These are phyloP conservation scores for Boletus tomentosulus DNA, from an alignment of 768 basidiomycete genomes.

Conservation along the genomic window DNA sequence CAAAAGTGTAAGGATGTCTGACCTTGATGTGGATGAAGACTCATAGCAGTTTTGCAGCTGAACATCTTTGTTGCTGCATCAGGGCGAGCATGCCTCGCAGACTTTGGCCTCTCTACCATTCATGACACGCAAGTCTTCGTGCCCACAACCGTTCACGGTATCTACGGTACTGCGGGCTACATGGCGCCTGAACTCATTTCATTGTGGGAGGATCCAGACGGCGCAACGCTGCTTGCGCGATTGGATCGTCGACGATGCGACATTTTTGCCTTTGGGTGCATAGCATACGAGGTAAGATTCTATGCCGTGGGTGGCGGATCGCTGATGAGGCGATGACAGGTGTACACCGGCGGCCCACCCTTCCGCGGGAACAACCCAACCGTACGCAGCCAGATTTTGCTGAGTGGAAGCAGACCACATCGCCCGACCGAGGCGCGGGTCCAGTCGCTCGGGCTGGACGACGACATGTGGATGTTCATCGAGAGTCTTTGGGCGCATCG, in stretches of 20 bases:
- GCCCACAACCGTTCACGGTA: slow-evolving; percentile 10
- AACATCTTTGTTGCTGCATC: slow-evolving; percentile 29
- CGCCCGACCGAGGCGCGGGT: slow-evolving; percentile 14
- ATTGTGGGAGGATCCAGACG: slow-evolving; percentile 4
- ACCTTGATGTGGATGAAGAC: not conserved
- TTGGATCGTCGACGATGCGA: slow-evolving; percentile 30
- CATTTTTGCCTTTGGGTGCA: slow-evolving; percentile 34
- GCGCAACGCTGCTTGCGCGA: slow-evolving; percentile 6
- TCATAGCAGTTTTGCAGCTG: slow-evolving; percentile 12
- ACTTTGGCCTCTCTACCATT: slow-evolving; percentile 26
- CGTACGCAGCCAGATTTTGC: slow-evolving; percentile 13
- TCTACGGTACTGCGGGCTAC: slow-evolving; percentile 24
- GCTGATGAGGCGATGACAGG: slow-evolving; percentile 10
- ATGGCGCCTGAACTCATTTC: slow-evolving; percentile 28
- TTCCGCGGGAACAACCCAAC: slow-evolving; percentile 18
- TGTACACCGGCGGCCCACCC: slow-evolving; percentile 27
- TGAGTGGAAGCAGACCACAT: slow-evolving; percentile 11
- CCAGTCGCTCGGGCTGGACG: slow-evolving; percentile 23
- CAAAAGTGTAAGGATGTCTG: slow-evolving; percentile 33
- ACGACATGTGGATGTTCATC: slow-evolving; percentile 30
- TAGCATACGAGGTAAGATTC: slow-evolving; percentile 31
- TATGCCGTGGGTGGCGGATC: not conserved
- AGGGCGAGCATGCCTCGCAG: slow-evolving; percentile 28
- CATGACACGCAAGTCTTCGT: slow-evolving; percentile 16
- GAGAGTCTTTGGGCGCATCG: slow-evolving; percentile 25